phyloP scores from a whole-genome alignment of 352 stramenopile species.

The Globisporangium nagaii region DNA sequence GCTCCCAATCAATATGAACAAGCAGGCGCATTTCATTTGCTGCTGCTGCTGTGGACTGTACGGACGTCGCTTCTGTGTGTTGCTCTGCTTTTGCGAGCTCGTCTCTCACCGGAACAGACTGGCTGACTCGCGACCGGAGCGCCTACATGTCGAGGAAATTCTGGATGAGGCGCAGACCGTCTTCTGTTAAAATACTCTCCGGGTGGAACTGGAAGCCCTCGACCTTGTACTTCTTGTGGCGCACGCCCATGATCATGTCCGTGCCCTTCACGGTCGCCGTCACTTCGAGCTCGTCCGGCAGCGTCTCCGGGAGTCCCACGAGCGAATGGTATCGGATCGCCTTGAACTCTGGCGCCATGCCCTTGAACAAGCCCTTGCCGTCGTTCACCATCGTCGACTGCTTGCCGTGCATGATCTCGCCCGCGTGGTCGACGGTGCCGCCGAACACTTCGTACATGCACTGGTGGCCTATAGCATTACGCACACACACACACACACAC shows the following conservation, averaged over 20 bases:
- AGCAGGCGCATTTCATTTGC: background rate
- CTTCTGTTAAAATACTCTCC: conserved; percentile 82
- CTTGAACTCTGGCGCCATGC: conserved; percentile 71
- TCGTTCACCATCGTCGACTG: conserved; percentile 80
- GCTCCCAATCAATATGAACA: background rate
- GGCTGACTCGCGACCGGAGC: too few relatives aligned
- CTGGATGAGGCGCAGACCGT: conserved; percentile 78
- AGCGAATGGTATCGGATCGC: conserved; percentile 88
- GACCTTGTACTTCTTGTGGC: conserved; percentile 82
- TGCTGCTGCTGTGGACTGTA: background rate
- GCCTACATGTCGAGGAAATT: conserved; percentile 86
- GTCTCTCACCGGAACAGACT: too few relatives aligned
- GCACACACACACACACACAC: background rate
- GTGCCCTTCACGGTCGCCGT: conserved; percentile 78
- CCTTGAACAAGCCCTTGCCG: conserved; percentile 81
- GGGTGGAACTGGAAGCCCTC: conserved; percentile 89
- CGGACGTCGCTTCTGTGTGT: too few relatives aligned
- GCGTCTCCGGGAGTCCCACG: conserved; percentile 73
- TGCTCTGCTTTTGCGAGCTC: too few relatives aligned
- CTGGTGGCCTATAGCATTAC: conserved; percentile 55
- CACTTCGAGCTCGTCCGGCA: conserved; percentile 73
- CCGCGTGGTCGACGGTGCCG: conserved; percentile 76
- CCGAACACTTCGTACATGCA: conserved; percentile 88
- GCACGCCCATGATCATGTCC: conserved; percentile 87
- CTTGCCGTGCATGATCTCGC: conserved; percentile 88